Base-by-base conservation (phyloP, 2,329 filamentous ascomycete species). In the Ilyonectria sp. region DNA sequence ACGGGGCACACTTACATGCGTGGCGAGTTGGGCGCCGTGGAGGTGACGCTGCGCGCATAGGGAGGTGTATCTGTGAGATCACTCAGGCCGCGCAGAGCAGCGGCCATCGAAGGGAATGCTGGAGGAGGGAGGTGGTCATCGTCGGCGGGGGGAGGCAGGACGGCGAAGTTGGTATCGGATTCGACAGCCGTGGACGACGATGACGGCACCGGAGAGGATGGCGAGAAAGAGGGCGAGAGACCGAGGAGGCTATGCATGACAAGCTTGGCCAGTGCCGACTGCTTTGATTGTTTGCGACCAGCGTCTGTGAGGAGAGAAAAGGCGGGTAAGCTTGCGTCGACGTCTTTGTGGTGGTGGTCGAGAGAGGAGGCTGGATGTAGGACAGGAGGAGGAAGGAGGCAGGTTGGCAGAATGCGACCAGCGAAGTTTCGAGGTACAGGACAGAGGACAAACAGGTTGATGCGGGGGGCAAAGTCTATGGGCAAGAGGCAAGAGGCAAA, bases 1-100 rank as follows among this genome's bases (percentile, higher is more conserved):
- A 63, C 68, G 67, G 61, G 69, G 46, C 58, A 60, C 59, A 80
- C 87, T 83, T 78, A 89, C 87, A 90, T 86, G 77, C 87, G 84
- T 53, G 88, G 88, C 29, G 88, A 90, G 37, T 81, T 86, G 44
- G 88, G 87, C 15, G 88, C 87, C 44, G 88, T 90, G 7, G 88
- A 90, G 17, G 85, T 84, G 65, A 88, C 83, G 76, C 88, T 90
- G 69, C 86, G 84, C 61, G 86, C 83, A 71, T 87, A 86, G 21
- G 87, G 85, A 50, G 87, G 88, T 72, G 88, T 87, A 60, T 87
- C 86, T 59, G 83, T 83, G 71, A 82, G 74, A 67, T 84, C 81
- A 70, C 83, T 82, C 70, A 85, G 79, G 68, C 79, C 81, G 68
- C 79, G 80, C 54, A 85, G 68, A 31, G 83, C 82, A 55, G 79